phyloP scores from a whole-genome alignment of 2,329 filamentous ascomycete species.

The Arthrobotrys megalospora region DNA sequence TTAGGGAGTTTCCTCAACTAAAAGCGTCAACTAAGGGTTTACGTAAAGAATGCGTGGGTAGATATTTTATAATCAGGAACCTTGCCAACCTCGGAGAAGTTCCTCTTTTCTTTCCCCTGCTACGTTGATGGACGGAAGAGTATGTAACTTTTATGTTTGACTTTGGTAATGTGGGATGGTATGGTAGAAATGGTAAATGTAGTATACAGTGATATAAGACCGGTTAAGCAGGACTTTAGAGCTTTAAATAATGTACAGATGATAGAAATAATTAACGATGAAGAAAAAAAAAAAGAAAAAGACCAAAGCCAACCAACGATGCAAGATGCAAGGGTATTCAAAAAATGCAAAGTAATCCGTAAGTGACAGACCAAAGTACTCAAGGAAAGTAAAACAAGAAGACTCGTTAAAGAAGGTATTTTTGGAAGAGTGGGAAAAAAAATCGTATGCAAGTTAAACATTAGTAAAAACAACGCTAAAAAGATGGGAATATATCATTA shows the following conservation, averaged over 20 bases:
- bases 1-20: constrained; percentile 55
- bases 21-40: constrained; percentile 55
- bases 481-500: constrained; percentile 8
- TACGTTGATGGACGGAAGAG: not conserved
- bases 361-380: constrained; percentile 3
- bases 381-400: constrained; percentile 2
- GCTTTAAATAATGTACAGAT: constrained; percentile 22
- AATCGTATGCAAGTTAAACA: constrained; percentile 7
- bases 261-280: not conserved
- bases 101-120: not conserved
- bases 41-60: constrained; percentile 43
- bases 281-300: not conserved
- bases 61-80: not conserved
- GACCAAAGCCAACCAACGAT: constrained; percentile 15
- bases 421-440: not conserved
- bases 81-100: not conserved
- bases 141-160: not conserved
- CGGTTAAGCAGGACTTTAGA: not conserved
- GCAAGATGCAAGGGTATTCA: constrained; percentile 30
- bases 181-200: constrained; percentile 2
- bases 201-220: constrained; percentile 11
- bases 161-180: not conserved
- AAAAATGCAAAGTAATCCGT: constrained; percentile 16
- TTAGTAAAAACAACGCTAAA: constrained; percentile 24
- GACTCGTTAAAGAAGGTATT: constrained; percentile 2